phyloP scores from a whole-genome alignment of 1,284 basidiomycete species.

The Cerrena zonata region DNA sequence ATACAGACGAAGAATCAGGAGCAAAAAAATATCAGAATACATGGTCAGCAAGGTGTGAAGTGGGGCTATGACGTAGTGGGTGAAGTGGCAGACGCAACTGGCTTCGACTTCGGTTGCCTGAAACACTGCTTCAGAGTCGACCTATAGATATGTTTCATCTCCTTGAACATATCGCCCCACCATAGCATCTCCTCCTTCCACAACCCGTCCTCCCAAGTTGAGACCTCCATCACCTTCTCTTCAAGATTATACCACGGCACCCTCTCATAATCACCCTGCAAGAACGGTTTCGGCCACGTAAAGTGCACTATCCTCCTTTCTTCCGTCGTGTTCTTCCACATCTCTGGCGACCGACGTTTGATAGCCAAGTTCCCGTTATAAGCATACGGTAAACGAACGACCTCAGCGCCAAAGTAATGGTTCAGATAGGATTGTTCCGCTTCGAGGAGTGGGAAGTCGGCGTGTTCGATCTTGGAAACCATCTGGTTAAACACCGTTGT shows the following conservation, averaged over 20 bases:
- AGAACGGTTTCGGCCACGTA: slow-evolving; percentile 38
- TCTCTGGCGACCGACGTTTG: slow-evolving; percentile 29
- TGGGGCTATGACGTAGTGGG: no score
- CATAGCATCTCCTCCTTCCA: slow-evolving; percentile 11
- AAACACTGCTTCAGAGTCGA: background rate
- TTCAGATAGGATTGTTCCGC: slow-evolving; percentile 45
- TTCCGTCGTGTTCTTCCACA: slow-evolving; percentile 34
- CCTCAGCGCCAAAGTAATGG: slow-evolving; percentile 35
- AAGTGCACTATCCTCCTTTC: slow-evolving; percentile 39
- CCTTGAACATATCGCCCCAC: slow-evolving; percentile 14
- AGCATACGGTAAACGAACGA: slow-evolving; percentile 35
- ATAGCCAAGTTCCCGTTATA: slow-evolving; percentile 44
- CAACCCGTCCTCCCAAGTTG: slow-evolving; percentile 28
- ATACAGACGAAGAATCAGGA: no score
- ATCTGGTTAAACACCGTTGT: slow-evolving; percentile 31
- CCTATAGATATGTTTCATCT: slow-evolving; percentile 5
- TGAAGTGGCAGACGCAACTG: background rate
- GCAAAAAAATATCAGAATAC: no score
- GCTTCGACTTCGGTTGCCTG: background rate
- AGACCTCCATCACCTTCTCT: slow-evolving; percentile 37
- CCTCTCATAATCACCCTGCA: slow-evolving; percentile 11
- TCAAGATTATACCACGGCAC: slow-evolving; percentile 34
- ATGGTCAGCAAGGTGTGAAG: no score
- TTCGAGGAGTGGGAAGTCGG: slow-evolving; percentile 30
- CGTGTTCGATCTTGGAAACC: slow-evolving; percentile 29